Evolutionary conservation across 371 early-diverging fungal genomes (phyloP).

Genomic region (Mucor piriformis): DNA sequence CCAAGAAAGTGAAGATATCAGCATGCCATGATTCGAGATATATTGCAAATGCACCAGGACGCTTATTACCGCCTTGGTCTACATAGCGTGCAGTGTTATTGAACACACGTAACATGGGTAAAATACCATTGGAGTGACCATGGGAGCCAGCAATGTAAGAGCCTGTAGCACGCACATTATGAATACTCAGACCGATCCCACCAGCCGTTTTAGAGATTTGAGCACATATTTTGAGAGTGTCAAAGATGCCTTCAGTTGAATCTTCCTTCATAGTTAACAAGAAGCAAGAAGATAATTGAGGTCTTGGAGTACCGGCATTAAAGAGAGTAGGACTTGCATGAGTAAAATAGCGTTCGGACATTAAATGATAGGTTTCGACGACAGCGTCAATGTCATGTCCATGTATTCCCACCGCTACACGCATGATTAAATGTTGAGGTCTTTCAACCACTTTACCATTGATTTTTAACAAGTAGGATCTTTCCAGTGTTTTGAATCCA

Average conservation of each 20-base stretch:
- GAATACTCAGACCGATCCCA: conserved; percentile 93
- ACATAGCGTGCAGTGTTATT: conserved; percentile 95
- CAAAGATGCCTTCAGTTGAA: conserved; percentile 95
- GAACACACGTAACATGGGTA: conserved; percentile 95
- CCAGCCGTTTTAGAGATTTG: conserved; percentile 95
- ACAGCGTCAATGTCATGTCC: conserved; percentile 84
- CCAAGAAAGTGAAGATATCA: conserved; percentile 94
- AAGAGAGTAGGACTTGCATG: conserved; percentile 97
- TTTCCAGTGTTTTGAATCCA: conserved; percentile 95
- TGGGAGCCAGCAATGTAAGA: conserved; percentile 94
- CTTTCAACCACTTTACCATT: conserved; percentile 83
- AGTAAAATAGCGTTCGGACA: conserved; percentile 90
- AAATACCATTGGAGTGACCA: conserved; percentile 90
- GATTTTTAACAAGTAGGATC: conserved; percentile 88
- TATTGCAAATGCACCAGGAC: conserved; percentile 94
- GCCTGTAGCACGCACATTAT: conserved; percentile 86
- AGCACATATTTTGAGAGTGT: conserved; percentile 91
- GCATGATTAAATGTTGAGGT: conserved; percentile 97
- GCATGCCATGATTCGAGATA: conserved; percentile 98
- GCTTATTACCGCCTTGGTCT: conserved; percentile 96
- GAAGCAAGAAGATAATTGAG: conserved; percentile 96
- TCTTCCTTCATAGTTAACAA: conserved; percentile 90
- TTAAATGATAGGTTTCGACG: conserved; percentile 89
- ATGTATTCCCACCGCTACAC: conserved; percentile 94
- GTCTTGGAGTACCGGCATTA: conserved; percentile 91